Conservation (phyloP, 768 basidiomycete species). For the Boletus edulis region DNA sequence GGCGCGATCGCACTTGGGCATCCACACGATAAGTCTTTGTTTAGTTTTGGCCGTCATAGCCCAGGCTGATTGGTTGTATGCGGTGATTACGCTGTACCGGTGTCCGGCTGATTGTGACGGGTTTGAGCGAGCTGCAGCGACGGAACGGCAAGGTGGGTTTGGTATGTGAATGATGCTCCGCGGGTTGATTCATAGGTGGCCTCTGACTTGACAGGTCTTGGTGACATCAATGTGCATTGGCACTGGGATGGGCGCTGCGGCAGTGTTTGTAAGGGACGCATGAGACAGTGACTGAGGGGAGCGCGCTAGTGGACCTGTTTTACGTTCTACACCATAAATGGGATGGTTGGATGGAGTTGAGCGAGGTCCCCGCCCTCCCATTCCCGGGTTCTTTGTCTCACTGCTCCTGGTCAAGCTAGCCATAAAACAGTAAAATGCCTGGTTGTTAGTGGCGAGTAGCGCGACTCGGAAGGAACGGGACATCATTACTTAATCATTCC, state of each 20-base stretch:
- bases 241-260: conserved; percentile 91
- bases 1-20: conserved; percentile 88
- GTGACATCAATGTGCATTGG: conserved; percentile 91
- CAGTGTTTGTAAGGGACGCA: conserved; percentile 60
- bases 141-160: conserved; percentile 59
- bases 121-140: conserved; percentile 69
- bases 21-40: conserved; percentile 64
- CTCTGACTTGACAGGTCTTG: conserved; percentile 48
- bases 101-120: conserved; percentile 80
- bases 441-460: too few relatives aligned
- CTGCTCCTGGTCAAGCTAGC: too few relatives aligned
- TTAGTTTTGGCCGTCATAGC: background rate
- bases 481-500: too few relatives aligned
- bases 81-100: conserved; percentile 69
- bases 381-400: too few relatives aligned
- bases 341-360: too few relatives aligned
- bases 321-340: too few relatives aligned
- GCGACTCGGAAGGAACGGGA: too few relatives aligned
- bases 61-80: conserved; percentile 10
- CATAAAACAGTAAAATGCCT: too few relatives aligned
- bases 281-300: background rate
- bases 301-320: too few relatives aligned
- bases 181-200: background rate
- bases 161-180: background rate
- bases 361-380: too few relatives aligned